Evolutionary conservation across 192 early-diverging fungal genomes (phyloP), one percentile per base, ranked within the genome.

Genomic region (Allomyces javanicus): DNA sequence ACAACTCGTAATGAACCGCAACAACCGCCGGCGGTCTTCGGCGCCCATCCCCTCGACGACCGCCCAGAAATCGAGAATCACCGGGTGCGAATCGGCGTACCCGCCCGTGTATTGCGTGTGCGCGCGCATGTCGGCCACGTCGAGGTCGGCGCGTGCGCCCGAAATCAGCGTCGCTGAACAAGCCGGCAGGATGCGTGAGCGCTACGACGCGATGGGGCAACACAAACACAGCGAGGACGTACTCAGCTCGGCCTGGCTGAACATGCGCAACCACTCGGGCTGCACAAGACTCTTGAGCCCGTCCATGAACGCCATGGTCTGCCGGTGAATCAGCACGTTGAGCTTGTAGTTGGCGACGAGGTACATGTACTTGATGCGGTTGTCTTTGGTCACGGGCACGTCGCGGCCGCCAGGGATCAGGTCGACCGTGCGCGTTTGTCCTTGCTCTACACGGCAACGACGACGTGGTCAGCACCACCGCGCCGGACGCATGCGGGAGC

Each of bases 1-100:
- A 70, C 93, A 96, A 65, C 86, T 89, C 6, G 95, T 98, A 10
- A 93, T 83, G 81, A 98, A 98, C 70, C 87, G 87, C 55, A 94
- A 77, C 65, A 92, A 82, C 9, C 77, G 75, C 12, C 81, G 66
- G 45, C 80, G 78, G 44, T 90, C 80, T 24, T 85, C 76, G 1
- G 84, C 81, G 25, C 24, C 63, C 40, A 89, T 79, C 4, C 75
- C 77, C 44, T 77, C 73, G 11, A 92, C 71, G 24, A 86, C 81
- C 19, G 78, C 68, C 89, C 89, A 92, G 62, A 98, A 90, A 9
- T 79, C 70, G 10, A 74, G 65, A 27, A 98, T 89, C 7, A 87
- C 86, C n/a, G 83, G 81, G 68, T 95, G 90, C 9, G 70, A 67
- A 9, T 74, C 72, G 24, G 72, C 74, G 72, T 83, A 98, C 10